Percentiles rank a stretch among this genome's conserved stretches.
These are phyloP conservation scores for Phyllosticta ampelicida DNA, from an alignment of 2,329 filamentous ascomycete genomes.

Conservation along the genomic window DNA sequence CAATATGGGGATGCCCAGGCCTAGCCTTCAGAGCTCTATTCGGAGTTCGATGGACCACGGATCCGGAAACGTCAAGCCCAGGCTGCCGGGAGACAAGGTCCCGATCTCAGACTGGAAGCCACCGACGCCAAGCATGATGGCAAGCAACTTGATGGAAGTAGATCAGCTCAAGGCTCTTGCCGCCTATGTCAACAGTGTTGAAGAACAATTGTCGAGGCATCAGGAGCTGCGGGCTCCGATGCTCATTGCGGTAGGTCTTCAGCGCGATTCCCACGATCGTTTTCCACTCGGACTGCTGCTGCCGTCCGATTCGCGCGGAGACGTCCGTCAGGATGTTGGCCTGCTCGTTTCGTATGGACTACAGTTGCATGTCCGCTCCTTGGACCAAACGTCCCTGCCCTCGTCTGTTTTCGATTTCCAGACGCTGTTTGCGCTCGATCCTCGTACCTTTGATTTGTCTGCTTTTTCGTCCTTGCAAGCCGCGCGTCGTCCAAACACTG, in stretches of 20 bases:
- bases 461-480: not conserved
- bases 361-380: not conserved
- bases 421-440: not conserved
- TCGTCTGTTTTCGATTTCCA: not conserved
- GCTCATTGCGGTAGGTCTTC: constrained; percentile 56
- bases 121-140: constrained; percentile 80
- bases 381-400: not conserved
- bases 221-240: constrained; percentile 82
- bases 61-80: constrained; percentile 46
- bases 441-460: not conserved
- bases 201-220: constrained; percentile 74
- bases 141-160: constrained; percentile 63
- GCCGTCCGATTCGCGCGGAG: not conserved
- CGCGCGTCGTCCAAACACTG: not conserved
- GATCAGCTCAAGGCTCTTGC: constrained; percentile 70
- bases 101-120: constrained; percentile 81
- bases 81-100: constrained; percentile 75
- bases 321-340: not conserved
- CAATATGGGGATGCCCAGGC: constrained; percentile 37
- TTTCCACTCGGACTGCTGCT: not conserved
- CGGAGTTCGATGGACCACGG: constrained; percentile 48
- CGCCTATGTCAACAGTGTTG: constrained; percentile 73
- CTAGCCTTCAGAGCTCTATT: constrained; percentile 51
- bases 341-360: not conserved
- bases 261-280: not conserved